These are phyloP conservation scores for Fraxinus sp. DNA, from an alignment of 305 asterid species.

Conservation along the genomic window DNA sequence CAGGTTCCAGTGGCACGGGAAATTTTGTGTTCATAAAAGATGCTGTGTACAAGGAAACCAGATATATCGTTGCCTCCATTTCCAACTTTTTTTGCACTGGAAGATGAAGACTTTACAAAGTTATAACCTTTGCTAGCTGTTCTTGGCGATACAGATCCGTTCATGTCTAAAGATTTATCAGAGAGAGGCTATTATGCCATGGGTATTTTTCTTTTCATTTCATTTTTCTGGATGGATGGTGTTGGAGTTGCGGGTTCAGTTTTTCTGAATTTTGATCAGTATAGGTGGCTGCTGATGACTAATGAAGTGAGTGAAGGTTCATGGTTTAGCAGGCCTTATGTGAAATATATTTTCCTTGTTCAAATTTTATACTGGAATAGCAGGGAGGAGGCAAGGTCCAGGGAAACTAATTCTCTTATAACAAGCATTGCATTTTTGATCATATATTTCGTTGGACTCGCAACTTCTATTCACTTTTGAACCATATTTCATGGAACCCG, in stretches of 20 bases:
- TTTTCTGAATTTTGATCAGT: conserved; percentile 20
- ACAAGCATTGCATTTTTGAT: background rate
- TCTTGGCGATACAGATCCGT: conserved; percentile 77
- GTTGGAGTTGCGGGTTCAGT: conserved; percentile 16
- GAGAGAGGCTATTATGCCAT: background rate
- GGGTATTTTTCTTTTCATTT: conserved; percentile 17
- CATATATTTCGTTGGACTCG: too few species aligned
- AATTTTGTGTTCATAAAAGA: conserved; percentile 85
- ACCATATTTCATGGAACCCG: too few species aligned
- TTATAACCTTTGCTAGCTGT: conserved; percentile 74
- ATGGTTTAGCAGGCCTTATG: conserved; percentile 5
- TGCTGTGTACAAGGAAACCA: conserved; percentile 69
- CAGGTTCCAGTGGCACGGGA: conserved; percentile 90
- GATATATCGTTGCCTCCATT: conserved; percentile 66
- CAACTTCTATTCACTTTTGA: too few species aligned
- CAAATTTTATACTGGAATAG: conserved; percentile 14
- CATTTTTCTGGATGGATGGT: background rate
- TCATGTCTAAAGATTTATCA: conserved; percentile 63
- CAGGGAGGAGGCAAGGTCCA: background rate
- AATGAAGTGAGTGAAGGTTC: too few species aligned
- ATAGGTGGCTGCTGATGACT: background rate
- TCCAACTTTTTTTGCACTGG: conserved; percentile 76
- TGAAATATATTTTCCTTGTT: conserved; percentile 15
- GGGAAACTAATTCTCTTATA: conserved; percentile 25
- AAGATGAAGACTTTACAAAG: conserved; percentile 50